Conservation (phyloP, 2,329 filamentous ascomycete genomes). For the Penicillium corylophilum region DNA sequence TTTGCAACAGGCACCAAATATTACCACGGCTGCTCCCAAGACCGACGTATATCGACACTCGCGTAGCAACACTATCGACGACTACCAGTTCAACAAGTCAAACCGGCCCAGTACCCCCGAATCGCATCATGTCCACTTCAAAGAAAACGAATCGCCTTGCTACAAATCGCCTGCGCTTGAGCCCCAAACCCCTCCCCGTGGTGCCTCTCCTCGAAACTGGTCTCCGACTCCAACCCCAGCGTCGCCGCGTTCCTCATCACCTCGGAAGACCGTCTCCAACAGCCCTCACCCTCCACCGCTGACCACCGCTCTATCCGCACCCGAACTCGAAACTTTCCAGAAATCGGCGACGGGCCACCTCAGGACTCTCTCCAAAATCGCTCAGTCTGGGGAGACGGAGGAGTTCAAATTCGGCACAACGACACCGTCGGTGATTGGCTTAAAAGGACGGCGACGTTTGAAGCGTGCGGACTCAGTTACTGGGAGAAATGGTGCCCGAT, state of each 20-base stretch:
- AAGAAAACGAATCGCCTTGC: conserved; percentile 31
- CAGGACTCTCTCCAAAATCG: conserved; percentile 79
- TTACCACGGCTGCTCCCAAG: conserved; percentile 41
- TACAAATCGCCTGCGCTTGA: conserved; percentile 20
- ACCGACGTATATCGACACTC: conserved; percentile 40
- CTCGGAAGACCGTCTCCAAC: conserved; percentile 30
- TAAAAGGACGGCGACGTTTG: conserved; percentile 78
- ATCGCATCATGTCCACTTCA: conserved; percentile 24
- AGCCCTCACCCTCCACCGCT: conserved; percentile 32
- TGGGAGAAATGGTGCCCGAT: conserved; percentile 47
- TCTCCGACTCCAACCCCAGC: conserved; percentile 25
- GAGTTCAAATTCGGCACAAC: conserved; percentile 77
- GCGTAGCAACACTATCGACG: conserved; percentile 65
- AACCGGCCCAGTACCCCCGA: conserved; percentile 35
- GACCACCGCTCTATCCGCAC: conserved; percentile 56
- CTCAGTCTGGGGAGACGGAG: conserved; percentile 70
- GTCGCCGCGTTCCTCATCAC: conserved; percentile 31
- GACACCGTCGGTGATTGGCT: conserved; percentile 80
- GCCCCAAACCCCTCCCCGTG: conserved; percentile 24
- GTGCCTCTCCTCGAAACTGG: conserved; percentile 22
- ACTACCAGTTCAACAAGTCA: conserved; percentile 41
- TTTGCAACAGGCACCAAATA: conserved; percentile 64
- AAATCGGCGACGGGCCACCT: conserved; percentile 89
- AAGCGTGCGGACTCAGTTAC: conserved; percentile 64
- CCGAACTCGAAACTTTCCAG: conserved; percentile 77